Base-by-base conservation (phyloP, 1,284 basidiomycete genomes). In the Ustilago crameri region DNA sequence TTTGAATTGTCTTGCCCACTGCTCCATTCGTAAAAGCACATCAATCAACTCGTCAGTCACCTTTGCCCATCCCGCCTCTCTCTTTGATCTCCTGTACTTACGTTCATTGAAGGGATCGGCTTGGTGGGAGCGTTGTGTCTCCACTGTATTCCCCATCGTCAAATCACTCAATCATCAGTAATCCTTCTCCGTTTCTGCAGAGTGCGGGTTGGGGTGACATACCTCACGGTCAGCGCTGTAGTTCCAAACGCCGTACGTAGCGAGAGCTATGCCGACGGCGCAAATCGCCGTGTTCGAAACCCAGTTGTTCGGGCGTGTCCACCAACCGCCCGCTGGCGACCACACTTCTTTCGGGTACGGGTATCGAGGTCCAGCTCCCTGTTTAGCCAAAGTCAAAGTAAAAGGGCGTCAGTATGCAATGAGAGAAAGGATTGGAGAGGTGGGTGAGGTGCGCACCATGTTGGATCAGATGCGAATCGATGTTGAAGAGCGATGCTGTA, bases 321-420 rank as follows among this genome's bases (percentile, higher is more conserved):
- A 88, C 87, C 87, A 88, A 50, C 87, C 87, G 69, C 87, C 86
- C 65, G 85, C 81, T 50, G 87, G 87, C 45, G 85, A 84, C 86
- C 86, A 88, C 62, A 88, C 87, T 79, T 87, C 86, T 83, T 87
- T 87, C 27, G 87, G 87, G 82, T 85, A 87, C 51, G 87, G 86
- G 80, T 86, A 87, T 69, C 85, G 86, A 71, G 83, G 82, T 59
- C 84, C 83, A 65, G 82, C 84, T 69, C 83, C 84, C 75, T 80
- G 55, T 45, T 24, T n/a, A n/a, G n/a, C n/a, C 23, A 27, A 20
- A 20, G 15, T 17, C 9, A 5, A 24, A 46, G 24, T 9, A 17
- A 24, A 15, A 34, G n/a, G n/a, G n/a, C n/a, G n/a, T n/a, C n/a
- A n/a, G n/a, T n/a, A n/a, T n/a, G n/a, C n/a, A n/a, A n/a, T 30